Base-by-base conservation (phyloP, 345 rosid genomes). In the Raphanus raphanistrum region DNA sequence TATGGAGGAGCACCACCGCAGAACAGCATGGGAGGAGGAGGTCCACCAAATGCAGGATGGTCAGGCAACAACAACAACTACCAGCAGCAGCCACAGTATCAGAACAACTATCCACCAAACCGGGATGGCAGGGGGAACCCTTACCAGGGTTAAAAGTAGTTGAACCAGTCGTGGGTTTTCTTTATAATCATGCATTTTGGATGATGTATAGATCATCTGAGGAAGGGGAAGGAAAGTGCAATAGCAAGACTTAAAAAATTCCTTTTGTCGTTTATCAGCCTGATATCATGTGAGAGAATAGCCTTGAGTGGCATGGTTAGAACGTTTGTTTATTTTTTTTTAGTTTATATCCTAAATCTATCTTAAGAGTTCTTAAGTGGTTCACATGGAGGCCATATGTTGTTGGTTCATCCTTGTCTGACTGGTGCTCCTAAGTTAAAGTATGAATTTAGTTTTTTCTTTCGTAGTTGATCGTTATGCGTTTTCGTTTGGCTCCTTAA, bases 11-110 rank as follows among this genome's bases (percentile, higher is more conserved):
- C 45, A 38, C 45, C 45, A 38, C 45, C 45, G 45, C 45, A 38
- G 45, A 38, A 38, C 45, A 38, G 4, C 45, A 38, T 38, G 45
- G 45, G 45, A 38, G 45, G 45, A 38, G 45, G 76, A 41, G 76
- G 68, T 5, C 59, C 68, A 61, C 76, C 76, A 43, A 72, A 72
- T 29, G 76, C 76, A 43, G 68, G 76, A 72, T 72, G 76, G 76
- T 72, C 76, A 61, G 76, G 76, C 16, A 72, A 72, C 59, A 71
- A 68, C 80, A 74, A 48, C 74, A 71, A 72, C 63, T 55, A 78
- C 81, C 77, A 78, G 68, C 76, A 78, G 55, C 55, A 78, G 81
- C 81, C 81, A 26, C 81, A 78, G 73, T 78, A 78, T 77, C 81
- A 66, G 73, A 78, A 59, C 81, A 78, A 78, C 77, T 78, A 78